phyloP scores from a whole-genome alignment of 2,329 filamentous ascomycete genomes.

The Colletotrichum noveboracense region DNA sequence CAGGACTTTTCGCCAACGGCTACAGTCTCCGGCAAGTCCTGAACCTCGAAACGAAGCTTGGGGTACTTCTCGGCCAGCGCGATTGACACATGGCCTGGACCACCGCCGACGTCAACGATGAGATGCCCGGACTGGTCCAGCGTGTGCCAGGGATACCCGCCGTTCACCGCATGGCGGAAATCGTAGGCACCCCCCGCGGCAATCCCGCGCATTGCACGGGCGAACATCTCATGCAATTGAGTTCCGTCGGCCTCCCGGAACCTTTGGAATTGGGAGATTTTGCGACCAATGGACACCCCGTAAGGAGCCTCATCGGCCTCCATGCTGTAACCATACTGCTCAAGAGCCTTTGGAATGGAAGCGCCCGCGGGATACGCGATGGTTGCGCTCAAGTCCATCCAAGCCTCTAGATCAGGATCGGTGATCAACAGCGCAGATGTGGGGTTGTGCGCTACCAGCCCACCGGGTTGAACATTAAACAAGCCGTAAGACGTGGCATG shows the following conservation, averaged over 20 bases:
- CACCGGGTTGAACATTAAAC: not conserved
- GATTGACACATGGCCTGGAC: conserved; percentile 33
- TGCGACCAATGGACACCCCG: not conserved
- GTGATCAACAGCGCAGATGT: not conserved
- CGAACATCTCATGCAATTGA: not conserved
- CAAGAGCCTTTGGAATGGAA: not conserved
- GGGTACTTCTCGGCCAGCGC: conserved; percentile 33
- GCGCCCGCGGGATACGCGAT: not conserved
- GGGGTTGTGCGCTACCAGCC: not conserved
- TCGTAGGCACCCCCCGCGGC: not conserved
- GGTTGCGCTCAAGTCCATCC: not conserved
- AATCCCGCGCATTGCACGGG: conserved; percentile 2
- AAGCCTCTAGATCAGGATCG: not conserved
- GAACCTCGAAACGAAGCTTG: conserved; percentile 34
- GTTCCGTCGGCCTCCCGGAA: not conserved
- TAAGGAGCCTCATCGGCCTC: not conserved
- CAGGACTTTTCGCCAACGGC: conserved; percentile 9
- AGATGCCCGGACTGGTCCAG: not conserved
- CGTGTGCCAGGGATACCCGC: not conserved
- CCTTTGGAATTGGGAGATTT: not conserved
- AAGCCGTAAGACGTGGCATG: not conserved
- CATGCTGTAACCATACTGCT: not conserved
- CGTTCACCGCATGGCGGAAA: not conserved
- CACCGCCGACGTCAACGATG: conserved; percentile 42
- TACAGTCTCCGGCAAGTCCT: conserved; percentile 28